Conservation (phyloP, 139 green algal species). For the Volvox reticuliferus region DNA sequence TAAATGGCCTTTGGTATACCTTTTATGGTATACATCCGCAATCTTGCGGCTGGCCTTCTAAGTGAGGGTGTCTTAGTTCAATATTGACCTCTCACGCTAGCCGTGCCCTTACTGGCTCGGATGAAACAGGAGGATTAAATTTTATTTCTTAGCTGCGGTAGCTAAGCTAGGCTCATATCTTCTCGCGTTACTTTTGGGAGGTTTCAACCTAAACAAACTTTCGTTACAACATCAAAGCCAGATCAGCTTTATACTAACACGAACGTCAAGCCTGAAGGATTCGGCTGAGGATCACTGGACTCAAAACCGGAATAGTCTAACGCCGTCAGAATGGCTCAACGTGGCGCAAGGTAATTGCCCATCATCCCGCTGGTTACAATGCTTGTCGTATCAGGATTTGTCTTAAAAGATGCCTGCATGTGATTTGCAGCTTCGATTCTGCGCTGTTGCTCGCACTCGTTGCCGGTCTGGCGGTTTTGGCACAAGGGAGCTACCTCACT, state of each 20-base stretch:
- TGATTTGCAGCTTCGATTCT: neutral
- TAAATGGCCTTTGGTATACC: neutral
- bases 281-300: no score
- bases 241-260: no score
- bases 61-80: neutral
- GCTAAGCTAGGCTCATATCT: neutral
- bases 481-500: slow-evolving; percentile 19
- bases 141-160: neutral
- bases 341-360: neutral
- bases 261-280: no score
- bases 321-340: neutral
- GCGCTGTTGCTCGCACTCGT: slow-evolving; percentile 3
- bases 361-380: no score
- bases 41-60: neutral
- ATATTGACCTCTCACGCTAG: neutral
- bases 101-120: neutral
- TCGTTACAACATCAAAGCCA: no score
- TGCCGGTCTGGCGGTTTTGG: neutral
- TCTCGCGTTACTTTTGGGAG: neutral
- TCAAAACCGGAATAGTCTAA: no score
- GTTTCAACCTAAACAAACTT: neutral
- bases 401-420: neutral
- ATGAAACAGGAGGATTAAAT: no score
- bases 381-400: neutral
- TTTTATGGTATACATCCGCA: neutral